Conservation (phyloP, 441 rosid species). For the Brassica hybrid region DNA sequence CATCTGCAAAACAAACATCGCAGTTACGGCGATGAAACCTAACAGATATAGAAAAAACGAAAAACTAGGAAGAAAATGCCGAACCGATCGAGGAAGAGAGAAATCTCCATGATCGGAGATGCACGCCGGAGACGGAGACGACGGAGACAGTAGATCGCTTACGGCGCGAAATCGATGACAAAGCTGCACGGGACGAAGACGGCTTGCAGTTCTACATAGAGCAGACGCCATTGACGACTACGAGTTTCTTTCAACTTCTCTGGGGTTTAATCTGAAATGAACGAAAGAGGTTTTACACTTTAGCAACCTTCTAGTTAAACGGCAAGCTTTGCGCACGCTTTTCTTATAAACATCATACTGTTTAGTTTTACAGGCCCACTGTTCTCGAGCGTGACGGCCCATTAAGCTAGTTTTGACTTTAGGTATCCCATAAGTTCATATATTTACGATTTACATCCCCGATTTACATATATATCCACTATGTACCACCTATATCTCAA, state of each 20-base stretch:
- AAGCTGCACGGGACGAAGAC: slow-evolving; percentile 43
- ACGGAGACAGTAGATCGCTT: slow-evolving; percentile 27
- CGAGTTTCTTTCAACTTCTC: background rate
- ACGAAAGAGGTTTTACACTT: slow-evolving; percentile 1
- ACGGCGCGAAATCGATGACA: slow-evolving; percentile 28
- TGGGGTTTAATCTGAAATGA: slow-evolving; percentile 29
- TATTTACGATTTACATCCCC: background rate
- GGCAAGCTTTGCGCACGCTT: background rate
- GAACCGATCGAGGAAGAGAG: slow-evolving; percentile 50
- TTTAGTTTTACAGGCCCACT: background rate
- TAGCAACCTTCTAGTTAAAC: background rate
- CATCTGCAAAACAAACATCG: background rate
- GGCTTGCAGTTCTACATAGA: slow-evolving; percentile 51
- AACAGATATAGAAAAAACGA: slow-evolving; percentile 7
- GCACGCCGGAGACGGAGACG: slow-evolving; percentile 36
- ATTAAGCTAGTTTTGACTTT: background rate
- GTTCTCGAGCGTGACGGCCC: background rate
- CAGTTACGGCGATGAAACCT: background rate
- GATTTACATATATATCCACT: background rate
- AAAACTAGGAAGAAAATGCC: slow-evolving; percentile 17
- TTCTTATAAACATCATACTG: slow-evolving; percentile 10
- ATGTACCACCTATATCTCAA: background rate
- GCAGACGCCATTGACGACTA: slow-evolving; percentile 63
- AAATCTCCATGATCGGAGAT: slow-evolving; percentile 37
- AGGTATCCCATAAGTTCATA: background rate